Base-by-base conservation (phyloP, 2,329 filamentous ascomycete genomes). In the Fusarium guadeloupense region DNA sequence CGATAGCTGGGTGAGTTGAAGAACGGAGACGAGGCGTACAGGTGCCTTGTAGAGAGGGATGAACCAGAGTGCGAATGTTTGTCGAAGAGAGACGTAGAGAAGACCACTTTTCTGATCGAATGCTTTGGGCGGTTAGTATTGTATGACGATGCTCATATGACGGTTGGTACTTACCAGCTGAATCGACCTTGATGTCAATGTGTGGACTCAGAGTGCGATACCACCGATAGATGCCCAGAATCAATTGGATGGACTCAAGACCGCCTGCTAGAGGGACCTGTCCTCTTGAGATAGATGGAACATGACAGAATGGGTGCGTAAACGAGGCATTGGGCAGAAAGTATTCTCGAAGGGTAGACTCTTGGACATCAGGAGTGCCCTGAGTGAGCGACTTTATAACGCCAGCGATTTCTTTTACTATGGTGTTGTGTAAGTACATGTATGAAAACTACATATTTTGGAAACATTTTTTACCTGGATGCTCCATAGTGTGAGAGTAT, bases 141-240 rank as follows among this genome's bases (percentile, higher is more conserved):
- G 2, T 4, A 6, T 7, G 1, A 0, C 7, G 5, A 13, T 7
- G 2, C 0, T 2, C 4, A 6, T 3, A 9, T 4, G 3, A 3
- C 9, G 13, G 2, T 13, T 4, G 14, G 10, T 47, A 70, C 75
- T 35, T 71, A 85, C 83, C 79, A 37, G 76, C 74, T 4, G 82
- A 84, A 60, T 92, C 84, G 16, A 97, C 80, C 2, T 83, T 77
- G 12, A 94, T 76, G 37, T 88, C 81, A 63, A 95, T 90, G 16
- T 81, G 78, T 0, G 93, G 93, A 59, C 88, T 92, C 71, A 96
- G 80, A 62, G 94, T 89, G 70, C 92, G 91, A 76, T 96, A 94
- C 90, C 90, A 93, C 34, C 87, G 85, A 71, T 92, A 96, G 52
- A 96, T 88, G 66, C 83, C 81, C 41, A 84, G 77, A 16, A 96